These are phyloP conservation scores for Spencermartinsiella ligniputridi DNA, from an alignment of 1,139 yeast species.

Conservation along the genomic window DNA sequence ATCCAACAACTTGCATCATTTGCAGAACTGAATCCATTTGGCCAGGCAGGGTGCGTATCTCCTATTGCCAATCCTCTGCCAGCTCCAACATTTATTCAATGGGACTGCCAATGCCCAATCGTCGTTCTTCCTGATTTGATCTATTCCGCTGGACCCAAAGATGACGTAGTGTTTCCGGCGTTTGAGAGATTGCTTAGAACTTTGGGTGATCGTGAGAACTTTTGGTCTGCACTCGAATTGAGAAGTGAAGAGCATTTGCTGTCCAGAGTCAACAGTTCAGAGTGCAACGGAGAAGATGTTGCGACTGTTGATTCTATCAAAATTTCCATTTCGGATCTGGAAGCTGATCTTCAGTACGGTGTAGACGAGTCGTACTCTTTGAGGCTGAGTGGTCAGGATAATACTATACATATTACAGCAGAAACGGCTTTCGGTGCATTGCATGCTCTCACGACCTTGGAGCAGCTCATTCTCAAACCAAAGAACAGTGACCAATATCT, in stretches of 20 bases:
- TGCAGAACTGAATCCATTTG: background rate
- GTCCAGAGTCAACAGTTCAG: background rate
- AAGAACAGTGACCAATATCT: conserved; percentile 8
- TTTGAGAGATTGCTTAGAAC: background rate
- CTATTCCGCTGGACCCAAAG: conserved; percentile 1
- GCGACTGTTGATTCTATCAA: background rate
- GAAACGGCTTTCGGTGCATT: conserved; percentile 43
- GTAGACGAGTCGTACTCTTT: conserved; percentile 41
- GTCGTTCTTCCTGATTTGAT: conserved; percentile 6
- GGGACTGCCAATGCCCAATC: conserved; percentile 24
- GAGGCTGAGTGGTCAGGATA: conserved; percentile 16
- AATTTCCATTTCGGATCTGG: conserved; percentile 26
- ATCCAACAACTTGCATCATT: background rate
- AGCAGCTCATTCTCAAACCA: conserved; percentile 34
- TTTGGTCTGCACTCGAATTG: conserved; percentile 1
- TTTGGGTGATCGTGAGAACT: conserved; percentile 1
- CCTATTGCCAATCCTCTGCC: conserved; percentile 24
- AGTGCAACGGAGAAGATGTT: background rate
- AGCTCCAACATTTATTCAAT: conserved; percentile 20
- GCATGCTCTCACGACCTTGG: conserved; percentile 41
- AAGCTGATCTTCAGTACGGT: conserved; percentile 37
- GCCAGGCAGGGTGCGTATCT: background rate
- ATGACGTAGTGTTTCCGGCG: conserved; percentile 4
- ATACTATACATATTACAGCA: conserved; percentile 27
- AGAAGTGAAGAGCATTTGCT: background rate